Percentiles rank a stretch among this genome's conserved stretches.
phyloP scores from a whole-genome alignment of 2,329 filamentous ascomycete genomes.

The Talaromyces sp. region DNA sequence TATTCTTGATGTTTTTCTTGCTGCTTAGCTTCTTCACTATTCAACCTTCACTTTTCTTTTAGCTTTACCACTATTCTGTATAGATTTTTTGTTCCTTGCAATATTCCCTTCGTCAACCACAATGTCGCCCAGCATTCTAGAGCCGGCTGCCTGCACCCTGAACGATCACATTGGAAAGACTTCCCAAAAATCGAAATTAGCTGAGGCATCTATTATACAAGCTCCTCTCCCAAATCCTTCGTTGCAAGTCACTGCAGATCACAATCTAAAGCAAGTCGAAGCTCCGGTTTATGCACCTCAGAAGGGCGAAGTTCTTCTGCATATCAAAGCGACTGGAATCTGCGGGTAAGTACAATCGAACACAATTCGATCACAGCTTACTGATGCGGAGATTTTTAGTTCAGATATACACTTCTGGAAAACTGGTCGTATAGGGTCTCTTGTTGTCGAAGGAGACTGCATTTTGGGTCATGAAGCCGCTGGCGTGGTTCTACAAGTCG shows the following conservation, averaged over 20 bases:
- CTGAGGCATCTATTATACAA: not conserved
- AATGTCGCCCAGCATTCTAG: not conserved
- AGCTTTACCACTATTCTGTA: not conserved
- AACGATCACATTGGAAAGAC: not conserved
- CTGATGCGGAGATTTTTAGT: slow-evolving; percentile 30
- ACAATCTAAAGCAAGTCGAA: slow-evolving; percentile 55
- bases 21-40: not conserved
- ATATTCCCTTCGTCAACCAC: not conserved
- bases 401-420: slow-evolving; percentile 70
- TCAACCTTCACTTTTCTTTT: not conserved
- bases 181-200: not conserved
- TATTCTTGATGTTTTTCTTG: not conserved
- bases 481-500: slow-evolving; percentile 57
- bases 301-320: slow-evolving; percentile 56
- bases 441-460: slow-evolving; percentile 61
- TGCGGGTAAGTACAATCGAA: slow-evolving; percentile 49
- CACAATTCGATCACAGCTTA: not conserved
- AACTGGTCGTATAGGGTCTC: slow-evolving; percentile 59
- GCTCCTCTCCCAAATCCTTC: slow-evolving; percentile 49
- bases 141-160: not conserved
- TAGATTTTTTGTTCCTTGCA: not conserved
- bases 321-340: slow-evolving; percentile 62
- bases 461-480: slow-evolving; percentile 65
- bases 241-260: slow-evolving; percentile 59
- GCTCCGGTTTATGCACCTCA: slow-evolving; percentile 56